Evolutionary conservation across 345 rosid species (phyloP).

Genomic region (Lepidium aucheri): DNA sequence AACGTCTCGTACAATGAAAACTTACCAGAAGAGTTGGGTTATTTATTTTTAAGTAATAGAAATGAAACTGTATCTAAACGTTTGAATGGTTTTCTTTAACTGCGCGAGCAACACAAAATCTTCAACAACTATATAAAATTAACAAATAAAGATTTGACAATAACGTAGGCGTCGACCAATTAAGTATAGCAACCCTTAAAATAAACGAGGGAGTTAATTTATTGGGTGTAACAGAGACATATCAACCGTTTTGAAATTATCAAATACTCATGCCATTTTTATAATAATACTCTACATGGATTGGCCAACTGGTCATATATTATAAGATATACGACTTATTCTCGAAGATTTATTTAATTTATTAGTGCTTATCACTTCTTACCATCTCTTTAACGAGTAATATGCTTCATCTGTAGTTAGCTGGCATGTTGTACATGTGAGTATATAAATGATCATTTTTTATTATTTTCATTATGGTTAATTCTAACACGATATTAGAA

Average conservation of each 20-base stretch:
- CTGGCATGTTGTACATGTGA: constrained; percentile 13
- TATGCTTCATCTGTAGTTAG: not conserved
- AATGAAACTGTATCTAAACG: no score
- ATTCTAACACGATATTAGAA: not conserved
- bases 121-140: not conserved
- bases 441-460: not conserved
- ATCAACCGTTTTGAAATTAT: constrained; percentile 11
- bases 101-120: not conserved
- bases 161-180: constrained; percentile 10
- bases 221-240: constrained; percentile 1
- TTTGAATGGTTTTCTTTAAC: not conserved
- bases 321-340: constrained; percentile 3
- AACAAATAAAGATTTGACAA: not conserved
- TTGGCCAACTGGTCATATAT: not conserved
- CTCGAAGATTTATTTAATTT: not conserved
- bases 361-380: constrained; percentile 12
- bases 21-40: no score
- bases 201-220: constrained; percentile 9
- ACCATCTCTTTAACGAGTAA: constrained; percentile 3
- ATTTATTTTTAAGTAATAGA: no score
- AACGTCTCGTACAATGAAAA: no score
- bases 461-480: not conserved
- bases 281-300: not conserved
- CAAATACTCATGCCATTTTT: constrained; percentile 19
- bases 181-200: not conserved